Evolutionary conservation across 2,329 filamentous ascomycete genomes (phyloP).

Genomic region (Camillea tinctor): DNA sequence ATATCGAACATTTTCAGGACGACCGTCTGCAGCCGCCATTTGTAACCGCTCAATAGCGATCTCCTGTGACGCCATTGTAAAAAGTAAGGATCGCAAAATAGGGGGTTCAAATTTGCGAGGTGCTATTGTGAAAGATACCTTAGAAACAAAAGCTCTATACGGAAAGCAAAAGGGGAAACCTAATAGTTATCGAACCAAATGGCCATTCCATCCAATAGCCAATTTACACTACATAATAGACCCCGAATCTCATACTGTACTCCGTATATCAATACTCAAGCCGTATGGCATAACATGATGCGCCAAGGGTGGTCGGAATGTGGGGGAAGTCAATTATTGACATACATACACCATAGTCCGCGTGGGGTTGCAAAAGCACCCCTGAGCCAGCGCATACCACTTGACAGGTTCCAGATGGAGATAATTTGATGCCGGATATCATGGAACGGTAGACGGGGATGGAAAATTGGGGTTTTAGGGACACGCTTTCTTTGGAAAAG

Average conservation of each 20-base stretch:
- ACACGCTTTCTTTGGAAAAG: too few species aligned
- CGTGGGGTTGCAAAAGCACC: background rate
- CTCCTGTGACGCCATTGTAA: conserved; percentile 10
- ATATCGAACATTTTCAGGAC: conserved; percentile 36
- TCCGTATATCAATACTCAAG: background rate
- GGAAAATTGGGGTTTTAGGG: too few species aligned
- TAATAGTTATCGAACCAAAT: too few species aligned
- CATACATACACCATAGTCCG: background rate
- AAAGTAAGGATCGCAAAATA: background rate
- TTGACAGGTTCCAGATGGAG: too few species aligned
- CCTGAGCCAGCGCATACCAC: too few species aligned
- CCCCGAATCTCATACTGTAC: background rate
- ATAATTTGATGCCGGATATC: too few species aligned
- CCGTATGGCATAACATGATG: background rate
- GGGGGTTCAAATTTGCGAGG: background rate
- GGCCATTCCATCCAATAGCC: too few species aligned
- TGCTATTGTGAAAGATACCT: background rate
- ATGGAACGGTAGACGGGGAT: too few species aligned
- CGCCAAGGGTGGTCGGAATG: conserved; percentile 1
- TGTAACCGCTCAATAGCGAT: conserved; percentile 30
- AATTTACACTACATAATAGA: too few species aligned
- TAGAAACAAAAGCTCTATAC: background rate
- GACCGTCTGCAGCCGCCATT: conserved; percentile 37
- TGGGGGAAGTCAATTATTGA: background rate
- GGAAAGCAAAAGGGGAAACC: too few species aligned